Percentiles rank a stretch among this genome's conserved stretches.
Evolutionary conservation across 2,329 filamentous ascomycete species (phyloP).

Genomic region (Scedosporium aurantiacum): DNA sequence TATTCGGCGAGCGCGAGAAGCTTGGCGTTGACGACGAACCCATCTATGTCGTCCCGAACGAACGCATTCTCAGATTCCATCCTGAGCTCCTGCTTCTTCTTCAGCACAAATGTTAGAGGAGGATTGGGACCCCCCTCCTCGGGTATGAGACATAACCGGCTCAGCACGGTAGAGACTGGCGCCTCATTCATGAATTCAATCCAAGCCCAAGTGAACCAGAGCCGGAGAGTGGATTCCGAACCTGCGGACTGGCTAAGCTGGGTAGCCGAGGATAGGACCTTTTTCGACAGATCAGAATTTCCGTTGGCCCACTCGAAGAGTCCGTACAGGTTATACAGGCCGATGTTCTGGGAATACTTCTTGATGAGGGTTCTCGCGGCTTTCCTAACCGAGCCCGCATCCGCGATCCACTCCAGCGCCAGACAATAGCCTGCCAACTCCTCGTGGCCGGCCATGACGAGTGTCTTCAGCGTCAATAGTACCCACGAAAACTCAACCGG

Average conservation of each 20-base stretch:
- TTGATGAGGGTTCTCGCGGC: slow-evolving; percentile 66
- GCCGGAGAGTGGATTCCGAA: neutral
- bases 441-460: slow-evolving; percentile 34
- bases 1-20: slow-evolving; percentile 58
- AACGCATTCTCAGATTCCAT: slow-evolving; percentile 45
- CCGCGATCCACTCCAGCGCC: slow-evolving; percentile 50
- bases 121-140: slow-evolving; percentile 16
- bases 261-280: slow-evolving; percentile 46
- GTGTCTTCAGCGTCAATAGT: slow-evolving; percentile 41
- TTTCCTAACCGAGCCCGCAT: slow-evolving; percentile 50
- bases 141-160: slow-evolving; percentile 28
- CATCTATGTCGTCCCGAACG: slow-evolving; percentile 32
- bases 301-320: slow-evolving; percentile 54
- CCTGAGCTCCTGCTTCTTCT: slow-evolving; percentile 38
- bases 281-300: slow-evolving; percentile 45
- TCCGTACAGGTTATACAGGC: slow-evolving; percentile 71
- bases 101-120: slow-evolving; percentile 35
- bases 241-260: neutral
- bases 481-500: slow-evolving; percentile 34
- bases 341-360: slow-evolving; percentile 47
- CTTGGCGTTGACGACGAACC: slow-evolving; percentile 47
- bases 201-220: slow-evolving; percentile 48
- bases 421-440: slow-evolving; percentile 57
- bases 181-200: slow-evolving; percentile 37
- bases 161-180: slow-evolving; percentile 16